Evolutionary conservation across 225 moss, liverwort and hornwort species (phyloP), one percentile per base, ranked within the genome.

Genomic region (Ulota crispa): DNA sequence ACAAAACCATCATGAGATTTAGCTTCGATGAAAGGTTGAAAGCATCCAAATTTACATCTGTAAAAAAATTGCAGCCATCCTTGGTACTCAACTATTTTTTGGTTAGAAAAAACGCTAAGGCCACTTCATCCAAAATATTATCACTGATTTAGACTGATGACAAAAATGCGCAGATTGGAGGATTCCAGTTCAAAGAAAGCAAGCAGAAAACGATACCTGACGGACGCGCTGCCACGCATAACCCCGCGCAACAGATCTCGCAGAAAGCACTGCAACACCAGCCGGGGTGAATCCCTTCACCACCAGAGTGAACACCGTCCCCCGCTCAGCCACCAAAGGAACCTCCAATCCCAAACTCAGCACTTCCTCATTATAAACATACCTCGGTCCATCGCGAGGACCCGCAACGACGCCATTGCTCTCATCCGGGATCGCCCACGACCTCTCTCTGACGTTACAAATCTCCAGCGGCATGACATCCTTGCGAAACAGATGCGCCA

Each of bases 161-260:
- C 36, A 68, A 68, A 21, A 83, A 14, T 4, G 16, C 7, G 24
- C 3, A 73, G 32, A 47, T 13, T 28, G 23, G 23, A 45, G 15
- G 15, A 37, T 8, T 59, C 59, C 32, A 72, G 6, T 65, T 34
- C 83, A 43, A 26, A 18, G 18, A 45, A 21, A 18, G 47, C 19
- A 23, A 57, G 8, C 59, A 20, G 75, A 27, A 52, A 45, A 39
- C 39, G 9, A 10, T 73, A 93, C 95, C 95, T 96, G 96, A 34
- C 85, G 86, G 53, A 92, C 65, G 56, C 96, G 96, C 59, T 94
- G 85, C 96, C 96, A 96, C n/a, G 96, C 90, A 68, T 90, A 81
- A 27, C 57, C 30, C 64, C 85, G 82, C 1, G 92, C 90, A 60
- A 91, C 83, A 54, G 87, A 86, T 50, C 94, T 87, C 28, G 84